phyloP scores from a whole-genome alignment of 345 rosid genomes.

The Eucalyptus tenuipes region DNA sequence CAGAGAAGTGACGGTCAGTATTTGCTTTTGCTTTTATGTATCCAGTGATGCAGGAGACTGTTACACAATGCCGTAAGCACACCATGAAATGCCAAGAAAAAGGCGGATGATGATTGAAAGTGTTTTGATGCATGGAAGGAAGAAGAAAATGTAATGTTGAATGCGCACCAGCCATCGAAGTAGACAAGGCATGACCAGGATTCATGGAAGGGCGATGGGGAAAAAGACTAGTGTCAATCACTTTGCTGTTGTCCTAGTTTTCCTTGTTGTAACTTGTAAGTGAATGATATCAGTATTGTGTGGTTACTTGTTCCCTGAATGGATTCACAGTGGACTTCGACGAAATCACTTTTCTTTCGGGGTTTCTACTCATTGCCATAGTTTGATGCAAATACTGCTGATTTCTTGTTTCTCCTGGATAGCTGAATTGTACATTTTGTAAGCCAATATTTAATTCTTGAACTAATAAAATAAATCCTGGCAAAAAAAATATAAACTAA shows the following conservation, averaged over 20 bases:
- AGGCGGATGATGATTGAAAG: neutral
- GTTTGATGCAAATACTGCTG: neutral
- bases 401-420: neutral
- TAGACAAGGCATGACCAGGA: neutral
- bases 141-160: neutral
- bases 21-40: neutral
- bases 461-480: neutral
- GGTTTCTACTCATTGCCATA: neutral
- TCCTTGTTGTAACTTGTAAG: neutral
- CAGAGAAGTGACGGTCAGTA: neutral
- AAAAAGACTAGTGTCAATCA: neutral
- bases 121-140: neutral
- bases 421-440: neutral
- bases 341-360: neutral
- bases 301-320: neutral
- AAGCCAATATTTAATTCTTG: neutral
- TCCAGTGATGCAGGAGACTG: neutral
- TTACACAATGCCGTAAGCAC: neutral
- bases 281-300: neutral
- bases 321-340: neutral
- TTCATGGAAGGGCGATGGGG: neutral
- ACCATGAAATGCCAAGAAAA: neutral
- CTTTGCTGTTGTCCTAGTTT: neutral
- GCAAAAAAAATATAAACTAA: neutral
- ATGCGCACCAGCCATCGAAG: neutral